Conservation (phyloP, 805 yeast genomes). For the Zygotorulaspora danielsina region DNA sequence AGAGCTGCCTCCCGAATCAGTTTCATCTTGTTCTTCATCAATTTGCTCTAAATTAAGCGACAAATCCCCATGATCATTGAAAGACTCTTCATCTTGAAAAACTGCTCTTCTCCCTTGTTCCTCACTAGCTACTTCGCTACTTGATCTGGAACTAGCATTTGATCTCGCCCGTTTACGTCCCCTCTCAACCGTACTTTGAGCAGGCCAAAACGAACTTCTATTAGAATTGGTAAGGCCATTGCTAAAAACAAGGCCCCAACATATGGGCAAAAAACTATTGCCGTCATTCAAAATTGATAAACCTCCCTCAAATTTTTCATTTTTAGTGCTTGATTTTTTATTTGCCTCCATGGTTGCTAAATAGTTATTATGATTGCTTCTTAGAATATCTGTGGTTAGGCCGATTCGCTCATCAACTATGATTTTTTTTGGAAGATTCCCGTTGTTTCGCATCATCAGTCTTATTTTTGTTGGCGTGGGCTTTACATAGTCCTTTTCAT, state of each 20-base stretch:
- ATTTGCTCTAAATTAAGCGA: slow-evolving; percentile 30
- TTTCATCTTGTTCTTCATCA: slow-evolving; percentile 28
- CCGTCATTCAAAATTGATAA: slow-evolving; percentile 8
- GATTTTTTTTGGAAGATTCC: neutral
- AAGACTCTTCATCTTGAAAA: slow-evolving; percentile 6
- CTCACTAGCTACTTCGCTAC: slow-evolving; percentile 28
- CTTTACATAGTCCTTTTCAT: slow-evolving; percentile 10
- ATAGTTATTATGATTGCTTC: slow-evolving; percentile 24
- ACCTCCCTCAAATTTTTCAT: slow-evolving; percentile 4
- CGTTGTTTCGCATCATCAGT: neutral
- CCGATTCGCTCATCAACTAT: slow-evolving; percentile 26
- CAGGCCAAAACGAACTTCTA: neutral
- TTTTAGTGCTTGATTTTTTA: neutral
- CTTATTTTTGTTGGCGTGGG: slow-evolving; percentile 14
- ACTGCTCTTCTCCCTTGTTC: slow-evolving; percentile 24
- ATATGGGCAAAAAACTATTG: slow-evolving; percentile 12
- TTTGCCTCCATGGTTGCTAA: slow-evolving; percentile 18
- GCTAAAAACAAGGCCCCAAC: slow-evolving; percentile 15
- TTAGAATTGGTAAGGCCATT: neutral
- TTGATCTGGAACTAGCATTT: slow-evolving; percentile 14
- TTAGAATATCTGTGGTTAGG: slow-evolving; percentile 24
- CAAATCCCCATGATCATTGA: slow-evolving; percentile 13
- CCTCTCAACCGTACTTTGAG: slow-evolving; percentile 18
- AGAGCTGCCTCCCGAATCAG: slow-evolving; percentile 7
- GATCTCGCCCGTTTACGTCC: slow-evolving; percentile 22